Evolutionary conservation across 2,329 filamentous ascomycete species (phyloP), one percentile per base, ranked within the genome.

Genomic region (Didymella glomerata): DNA sequence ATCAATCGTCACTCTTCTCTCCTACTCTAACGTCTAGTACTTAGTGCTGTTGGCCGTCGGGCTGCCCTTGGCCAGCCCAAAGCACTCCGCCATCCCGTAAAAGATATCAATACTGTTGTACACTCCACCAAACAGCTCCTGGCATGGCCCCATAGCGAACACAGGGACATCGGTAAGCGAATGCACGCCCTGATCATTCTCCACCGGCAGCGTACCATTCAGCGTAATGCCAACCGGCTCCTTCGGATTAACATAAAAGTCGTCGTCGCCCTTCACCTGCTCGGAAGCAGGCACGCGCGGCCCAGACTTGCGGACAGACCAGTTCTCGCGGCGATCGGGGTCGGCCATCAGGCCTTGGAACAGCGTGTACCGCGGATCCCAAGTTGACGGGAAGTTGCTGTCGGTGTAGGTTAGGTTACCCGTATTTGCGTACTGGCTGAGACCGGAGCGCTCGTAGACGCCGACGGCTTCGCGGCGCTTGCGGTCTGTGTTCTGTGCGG

Each of bases 321-420:
- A 96, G 79, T 90, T 85, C 81, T 96, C 92, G 22, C 90, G 84
- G 68, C 84, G 86, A 75, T 96, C 92, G 0, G 92, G 92, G 71
- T 85, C 84, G 30, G 90, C 90, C 48, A 83, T 86, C 32, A 92
- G 77, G 50, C 92, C 92, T 40, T 87, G 84, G 55, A 90, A 91
- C 49, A 96, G 86, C 57, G 90, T 90, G 79, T 94, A 95, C 30
- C 92, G 86, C 14, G 92, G 92, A 74, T 92, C 89, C 91, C 92
- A 95, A 81, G 92, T 92, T 62, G 85, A 82, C 20, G 92, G 92
- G 83, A 95, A 96, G 80, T 90, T 86, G 50, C 89, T 89, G 22
- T 90, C 90, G 68, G 84, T 84, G 81, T 94, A 94, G 57, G 79
- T 79, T 7, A 87, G 76, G 58, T 82, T 80, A 49, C 85, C 85